Percentiles rank a stretch among this genome's conserved stretches.
phyloP scores from a whole-genome alignment of 305 asterid species.

The Solanum hybrid region DNA sequence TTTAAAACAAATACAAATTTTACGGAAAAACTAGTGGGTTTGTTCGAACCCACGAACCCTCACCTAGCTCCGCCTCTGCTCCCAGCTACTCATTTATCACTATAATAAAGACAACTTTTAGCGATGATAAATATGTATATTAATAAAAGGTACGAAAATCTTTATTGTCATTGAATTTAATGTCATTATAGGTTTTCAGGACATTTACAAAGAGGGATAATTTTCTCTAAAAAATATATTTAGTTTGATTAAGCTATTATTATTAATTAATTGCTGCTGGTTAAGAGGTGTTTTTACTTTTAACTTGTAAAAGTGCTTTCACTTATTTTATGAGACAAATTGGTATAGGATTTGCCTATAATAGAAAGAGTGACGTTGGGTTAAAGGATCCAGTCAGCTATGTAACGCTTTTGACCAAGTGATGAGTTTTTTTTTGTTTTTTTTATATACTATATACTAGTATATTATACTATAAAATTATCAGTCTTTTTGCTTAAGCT shows the following conservation, averaged over 20 bases:
- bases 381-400: background rate
- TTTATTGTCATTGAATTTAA: too few species aligned
- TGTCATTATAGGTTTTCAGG: fast-evolving
- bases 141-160: too few species aligned
- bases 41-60: fast-evolving
- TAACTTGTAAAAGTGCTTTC: background rate
- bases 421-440: background rate
- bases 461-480: background rate
- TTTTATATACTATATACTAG: too few species aligned
- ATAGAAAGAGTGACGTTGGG: background rate
- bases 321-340: background rate
- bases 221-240: background rate
- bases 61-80: background rate
- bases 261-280: fast-evolving
- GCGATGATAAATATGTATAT: too few species aligned
- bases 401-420: background rate
- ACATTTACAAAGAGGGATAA: too few species aligned
- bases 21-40: background rate
- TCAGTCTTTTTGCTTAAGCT: background rate
- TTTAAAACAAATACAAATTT: too few species aligned
- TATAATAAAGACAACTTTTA: too few species aligned
- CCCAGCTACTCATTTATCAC: background rate
- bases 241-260: fast-evolving
- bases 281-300: background rate
- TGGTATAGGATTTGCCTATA: background rate